Evolutionary conservation across 2,329 filamentous ascomycete genomes (phyloP).

Genomic region (Rhynchosporium graminicola): DNA sequence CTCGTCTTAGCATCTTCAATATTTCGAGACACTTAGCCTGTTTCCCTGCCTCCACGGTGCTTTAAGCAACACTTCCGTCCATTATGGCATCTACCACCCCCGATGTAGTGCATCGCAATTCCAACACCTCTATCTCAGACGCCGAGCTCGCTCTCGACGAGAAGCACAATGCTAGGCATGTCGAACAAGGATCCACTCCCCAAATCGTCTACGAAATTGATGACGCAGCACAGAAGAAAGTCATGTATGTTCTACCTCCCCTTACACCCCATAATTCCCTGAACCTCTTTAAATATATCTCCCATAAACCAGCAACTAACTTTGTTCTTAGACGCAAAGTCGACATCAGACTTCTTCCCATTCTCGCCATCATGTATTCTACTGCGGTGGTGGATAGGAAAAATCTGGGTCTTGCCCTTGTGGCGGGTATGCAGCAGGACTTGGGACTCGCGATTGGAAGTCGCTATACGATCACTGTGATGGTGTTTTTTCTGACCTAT

Average conservation of each 20-base stretch:
- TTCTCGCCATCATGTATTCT: conserved; percentile 68
- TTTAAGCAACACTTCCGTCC: background rate
- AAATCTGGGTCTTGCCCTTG: conserved; percentile 68
- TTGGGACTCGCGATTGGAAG: conserved; percentile 4
- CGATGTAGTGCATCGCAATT: background rate
- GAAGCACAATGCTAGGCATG: conserved; percentile 9
- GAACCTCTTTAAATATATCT: too few relatives aligned
- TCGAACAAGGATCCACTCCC: background rate
- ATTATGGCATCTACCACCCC: background rate
- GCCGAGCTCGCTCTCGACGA: background rate
- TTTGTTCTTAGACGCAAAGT: conserved; percentile 49
- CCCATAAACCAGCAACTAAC: background rate
- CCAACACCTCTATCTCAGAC: conserved; percentile 2
- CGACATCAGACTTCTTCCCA: conserved; percentile 64
- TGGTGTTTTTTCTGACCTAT: conserved; percentile 16
- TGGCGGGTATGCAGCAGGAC: conserved; percentile 53
- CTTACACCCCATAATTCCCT: background rate
- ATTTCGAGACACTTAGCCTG: too few relatives aligned
- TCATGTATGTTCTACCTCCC: background rate
- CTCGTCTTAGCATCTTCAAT: too few relatives aligned
- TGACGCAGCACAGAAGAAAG: conserved; percentile 14
- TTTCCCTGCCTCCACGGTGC: background rate
- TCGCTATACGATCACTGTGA: conserved; percentile 14
- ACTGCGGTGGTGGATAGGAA: conserved; percentile 76
- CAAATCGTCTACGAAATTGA: conserved; percentile 12